Base-by-base conservation (phyloP, 305 asterid genomes). In the Fraxinus angustifolia region DNA sequence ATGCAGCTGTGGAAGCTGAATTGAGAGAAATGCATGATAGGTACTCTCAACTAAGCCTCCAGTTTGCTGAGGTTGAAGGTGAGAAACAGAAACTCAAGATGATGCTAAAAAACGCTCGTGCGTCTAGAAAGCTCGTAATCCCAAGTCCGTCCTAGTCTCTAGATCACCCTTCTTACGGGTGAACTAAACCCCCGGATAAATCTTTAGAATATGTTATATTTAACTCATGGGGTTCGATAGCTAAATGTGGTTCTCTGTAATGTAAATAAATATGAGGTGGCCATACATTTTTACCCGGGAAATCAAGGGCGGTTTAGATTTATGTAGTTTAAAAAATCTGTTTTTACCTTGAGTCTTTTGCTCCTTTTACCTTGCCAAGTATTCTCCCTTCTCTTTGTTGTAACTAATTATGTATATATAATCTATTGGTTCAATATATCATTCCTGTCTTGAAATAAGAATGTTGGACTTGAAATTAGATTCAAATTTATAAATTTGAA, bases 41-140 rank as follows among this genome's bases (percentile, higher is more conserved):
- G 30, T 94, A 93, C 93, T 94, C 99, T 68, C 91, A 84, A 76
- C 90, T 96, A 33, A 94, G 99, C 90, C 97, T 96, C 85, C 96
- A 92, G 84, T 93, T 94, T 67, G 99, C 98, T 0, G 99, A 94
- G 90, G 98, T 96, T 36, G 98, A 96, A 92, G 99, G 99, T 30
- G 99, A 96, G 84, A 78, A 97, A 56, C 97, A 96, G 85, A 93
- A 93, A 82, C 94, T 96, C 82, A 90, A 82, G 91, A 94, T 94
- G 97, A 93, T 92, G 0, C 91, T 93, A 53, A 94, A 92, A 89
- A 94, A 88, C 36, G 89, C 88, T 23, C 88, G 98, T 11, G 19
- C 92, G 23, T 88, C 97, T 33, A 89, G 84, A 85, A 92, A 91
- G 73, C 82, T 88, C 12, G 73, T 67, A 17, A 79, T 88, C 53